Percentiles rank a stretch among this genome's conserved stretches.
These are phyloP conservation scores for Fusarium protoensiforme DNA, from an alignment of 2,329 filamentous ascomycete species.

Conservation along the genomic window DNA sequence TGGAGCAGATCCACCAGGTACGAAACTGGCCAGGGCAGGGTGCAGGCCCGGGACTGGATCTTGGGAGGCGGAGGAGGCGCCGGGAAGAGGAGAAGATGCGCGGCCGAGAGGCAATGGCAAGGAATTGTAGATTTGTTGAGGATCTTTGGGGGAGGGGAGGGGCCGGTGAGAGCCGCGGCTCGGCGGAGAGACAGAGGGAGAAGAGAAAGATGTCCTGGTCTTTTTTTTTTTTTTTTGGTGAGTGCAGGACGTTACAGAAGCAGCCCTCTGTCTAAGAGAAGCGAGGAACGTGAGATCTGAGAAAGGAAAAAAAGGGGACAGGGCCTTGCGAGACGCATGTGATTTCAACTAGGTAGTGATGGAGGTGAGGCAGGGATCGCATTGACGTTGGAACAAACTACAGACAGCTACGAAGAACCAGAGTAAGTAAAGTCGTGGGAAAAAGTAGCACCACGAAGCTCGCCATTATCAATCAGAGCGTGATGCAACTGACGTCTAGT, in stretches of 20 bases:
- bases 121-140: constrained; percentile 38
- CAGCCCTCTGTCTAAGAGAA: not conserved
- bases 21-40: constrained; percentile 4
- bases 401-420: not conserved
- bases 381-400: not conserved
- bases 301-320: not conserved
- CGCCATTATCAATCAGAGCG: constrained; percentile 3
- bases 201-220: not conserved
- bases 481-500: not conserved
- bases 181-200: constrained; percentile 9
- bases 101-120: constrained; percentile 36
- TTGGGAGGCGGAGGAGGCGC: constrained; percentile 31
- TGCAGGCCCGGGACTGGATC: constrained; percentile 19
- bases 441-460: constrained; percentile 5
- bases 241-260: not conserved
- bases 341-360: not conserved
- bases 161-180: constrained; percentile 26
- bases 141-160: constrained; percentile 25
- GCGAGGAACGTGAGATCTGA: not conserved
- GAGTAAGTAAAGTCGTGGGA: not conserved
- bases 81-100: constrained; percentile 35
- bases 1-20: constrained; percentile 21
- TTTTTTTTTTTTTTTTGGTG: not conserved
- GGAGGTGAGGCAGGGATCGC: constrained; percentile 2
- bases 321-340: constrained; percentile 7